These are phyloP conservation scores for Citrus mangshanensis DNA, from an alignment of 345 rosid species.

Conservation along the genomic window DNA sequence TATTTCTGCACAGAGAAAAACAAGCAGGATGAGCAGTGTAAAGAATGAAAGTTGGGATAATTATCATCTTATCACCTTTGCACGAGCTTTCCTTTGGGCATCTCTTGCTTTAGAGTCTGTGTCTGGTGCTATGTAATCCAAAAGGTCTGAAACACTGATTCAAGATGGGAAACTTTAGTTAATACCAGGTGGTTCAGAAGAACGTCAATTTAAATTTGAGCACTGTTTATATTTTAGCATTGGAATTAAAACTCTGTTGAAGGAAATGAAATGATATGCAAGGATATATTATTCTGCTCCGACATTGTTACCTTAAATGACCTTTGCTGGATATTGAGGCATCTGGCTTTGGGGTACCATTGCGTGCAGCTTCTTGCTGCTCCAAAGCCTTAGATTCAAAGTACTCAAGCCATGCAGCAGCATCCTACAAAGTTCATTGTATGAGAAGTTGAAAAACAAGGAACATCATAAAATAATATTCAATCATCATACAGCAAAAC, in stretches of 20 bases:
- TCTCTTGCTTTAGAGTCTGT: slow-evolving; percentile 84
- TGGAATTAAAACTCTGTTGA: not conserved
- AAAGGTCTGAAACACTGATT: slow-evolving; percentile 91
- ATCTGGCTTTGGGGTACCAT: slow-evolving; percentile 96
- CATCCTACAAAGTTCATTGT: slow-evolving; percentile 51
- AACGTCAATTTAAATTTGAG: not conserved
- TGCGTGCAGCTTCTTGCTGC: slow-evolving; percentile 96
- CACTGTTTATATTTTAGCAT: not conserved
- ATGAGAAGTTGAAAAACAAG: not conserved
- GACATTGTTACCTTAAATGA: slow-evolving; percentile 70
- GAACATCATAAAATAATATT: slow-evolving; percentile 1
- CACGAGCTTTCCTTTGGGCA: slow-evolving; percentile 88
- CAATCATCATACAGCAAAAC: not conserved
- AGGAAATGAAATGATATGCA: not conserved
- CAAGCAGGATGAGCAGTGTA: not conserved
- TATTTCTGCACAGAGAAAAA: slow-evolving; percentile 7
- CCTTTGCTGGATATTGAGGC: slow-evolving; percentile 99
- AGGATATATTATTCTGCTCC: not conserved
- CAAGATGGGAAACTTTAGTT: slow-evolving; percentile 16
- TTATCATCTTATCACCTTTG: slow-evolving; percentile 54
- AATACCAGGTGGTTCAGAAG: not conserved
- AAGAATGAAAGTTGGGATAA: slow-evolving; percentile 5
- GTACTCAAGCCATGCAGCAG: slow-evolving; percentile 98
- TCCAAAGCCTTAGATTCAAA: slow-evolving; percentile 91
- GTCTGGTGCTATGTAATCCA: slow-evolving; percentile 95